Evolutionary conservation across 2,329 filamentous ascomycete genomes (phyloP).

Genomic region (Apiospora malaysiana): DNA sequence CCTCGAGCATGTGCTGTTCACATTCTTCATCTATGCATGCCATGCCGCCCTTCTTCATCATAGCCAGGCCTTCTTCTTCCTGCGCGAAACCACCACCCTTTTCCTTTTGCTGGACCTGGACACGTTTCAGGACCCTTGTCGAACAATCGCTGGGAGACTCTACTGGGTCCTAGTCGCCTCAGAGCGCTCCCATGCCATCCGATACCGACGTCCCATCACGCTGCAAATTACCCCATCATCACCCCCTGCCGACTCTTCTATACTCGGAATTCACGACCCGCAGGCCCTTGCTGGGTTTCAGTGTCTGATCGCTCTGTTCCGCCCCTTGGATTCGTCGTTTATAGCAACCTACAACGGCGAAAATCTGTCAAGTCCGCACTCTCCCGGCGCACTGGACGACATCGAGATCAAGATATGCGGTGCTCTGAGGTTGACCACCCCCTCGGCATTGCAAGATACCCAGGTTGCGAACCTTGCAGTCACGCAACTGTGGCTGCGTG

Average conservation of each 20-base stretch:
- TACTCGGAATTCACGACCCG: constrained; percentile 20
- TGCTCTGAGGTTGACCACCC: constrained; percentile 41
- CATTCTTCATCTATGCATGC: constrained; percentile 53
- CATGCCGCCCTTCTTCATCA: constrained; percentile 50
- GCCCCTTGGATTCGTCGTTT: constrained; percentile 49
- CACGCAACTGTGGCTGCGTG: constrained; percentile 52
- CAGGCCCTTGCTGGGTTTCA: constrained; percentile 44
- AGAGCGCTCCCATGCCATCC: constrained; percentile 51
- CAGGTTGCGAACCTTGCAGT: constrained; percentile 52
- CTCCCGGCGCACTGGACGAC: constrained; percentile 41
- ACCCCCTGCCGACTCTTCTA: constrained; percentile 33
- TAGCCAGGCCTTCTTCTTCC: constrained; percentile 50
- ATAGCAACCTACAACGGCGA: constrained; percentile 49
- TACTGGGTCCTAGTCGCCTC: constrained; percentile 53
- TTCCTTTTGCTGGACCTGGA: constrained; percentile 43
- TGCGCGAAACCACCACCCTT: constrained; percentile 50
- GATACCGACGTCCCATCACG: constrained; percentile 50
- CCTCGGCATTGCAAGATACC: constrained; percentile 44
- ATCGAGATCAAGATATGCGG: constrained; percentile 45
- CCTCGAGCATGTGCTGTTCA: constrained; percentile 47
- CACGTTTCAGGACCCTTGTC: constrained; percentile 32
- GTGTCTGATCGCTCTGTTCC: constrained; percentile 48
- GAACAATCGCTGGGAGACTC: constrained; percentile 41
- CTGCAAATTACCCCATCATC: constrained; percentile 47
- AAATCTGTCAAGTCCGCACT: constrained; percentile 37